Evolutionary conservation across 176 grass and related monocot species (phyloP).

Genomic region (Cenchrus purpureus): DNA sequence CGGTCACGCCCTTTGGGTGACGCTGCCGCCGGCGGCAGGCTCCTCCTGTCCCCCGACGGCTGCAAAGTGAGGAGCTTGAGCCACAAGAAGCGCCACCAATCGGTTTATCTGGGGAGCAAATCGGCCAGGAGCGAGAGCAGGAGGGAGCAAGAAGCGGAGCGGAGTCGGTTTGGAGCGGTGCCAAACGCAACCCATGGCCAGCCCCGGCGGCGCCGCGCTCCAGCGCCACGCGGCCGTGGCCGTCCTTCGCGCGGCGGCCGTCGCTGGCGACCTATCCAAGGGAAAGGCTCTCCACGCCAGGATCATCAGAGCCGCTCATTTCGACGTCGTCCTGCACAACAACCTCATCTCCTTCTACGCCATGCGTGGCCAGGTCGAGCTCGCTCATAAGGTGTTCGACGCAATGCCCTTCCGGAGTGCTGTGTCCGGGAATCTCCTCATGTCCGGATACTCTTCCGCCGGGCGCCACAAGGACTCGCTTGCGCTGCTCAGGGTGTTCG

Average conservation of each 20-base stretch:
- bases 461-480: constrained; percentile 53
- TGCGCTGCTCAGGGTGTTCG: constrained; percentile 50
- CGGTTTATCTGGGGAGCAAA: no score
- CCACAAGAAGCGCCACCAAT: no score
- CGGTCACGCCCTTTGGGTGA: no score
- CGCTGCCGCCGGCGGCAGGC: no score
- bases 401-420: constrained; percentile 61
- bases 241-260: constrained; percentile 43
- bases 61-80: no score
- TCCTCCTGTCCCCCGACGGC: no score
- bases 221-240: constrained; percentile 43
- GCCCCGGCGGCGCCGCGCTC: constrained; percentile 41
- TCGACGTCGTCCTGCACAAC: constrained; percentile 65
- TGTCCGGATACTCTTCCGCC: constrained; percentile 65
- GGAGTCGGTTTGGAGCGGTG: no score
- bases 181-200: constrained; percentile 34
- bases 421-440: constrained; percentile 60
- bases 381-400: constrained; percentile 63
- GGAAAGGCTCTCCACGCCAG: constrained; percentile 57
- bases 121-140: no score
- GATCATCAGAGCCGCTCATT: constrained; percentile 32
- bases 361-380: constrained; percentile 47
- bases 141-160: no score
- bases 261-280: constrained; percentile 31
- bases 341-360: constrained; percentile 61